Conservation (phyloP, 2,329 filamentous ascomycete genomes). For the Kalaharituber pfeilii region DNA sequence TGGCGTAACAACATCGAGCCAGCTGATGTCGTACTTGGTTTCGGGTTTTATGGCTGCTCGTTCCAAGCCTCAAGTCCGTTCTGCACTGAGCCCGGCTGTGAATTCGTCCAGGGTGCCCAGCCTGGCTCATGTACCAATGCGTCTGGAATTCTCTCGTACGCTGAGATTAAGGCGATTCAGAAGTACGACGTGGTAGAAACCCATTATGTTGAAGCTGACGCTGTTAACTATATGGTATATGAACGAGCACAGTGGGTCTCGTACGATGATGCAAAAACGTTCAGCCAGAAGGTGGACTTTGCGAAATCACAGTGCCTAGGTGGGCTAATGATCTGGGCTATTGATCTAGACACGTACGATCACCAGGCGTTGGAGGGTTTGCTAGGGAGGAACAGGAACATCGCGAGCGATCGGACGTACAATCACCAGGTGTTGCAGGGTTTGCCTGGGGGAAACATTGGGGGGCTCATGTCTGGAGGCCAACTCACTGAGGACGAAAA, state of each 20-base stretch:
- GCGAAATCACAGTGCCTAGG: conserved; percentile 23
- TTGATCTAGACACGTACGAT: conserved; percentile 23
- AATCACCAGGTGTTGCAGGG: too few relatives aligned
- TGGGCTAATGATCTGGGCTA: conserved; percentile 23
- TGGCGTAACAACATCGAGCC: neutral
- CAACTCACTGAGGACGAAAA: conserved; percentile 1
- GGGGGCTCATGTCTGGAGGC: conserved; percentile 1
- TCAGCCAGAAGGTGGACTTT: conserved; percentile 21
- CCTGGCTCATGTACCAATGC: conserved; percentile 23
- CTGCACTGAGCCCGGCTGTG: conserved; percentile 20
- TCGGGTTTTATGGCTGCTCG: conserved; percentile 17
- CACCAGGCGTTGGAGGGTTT: conserved; percentile 18
- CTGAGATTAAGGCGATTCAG: conserved; percentile 27
- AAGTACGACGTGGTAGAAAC: conserved; percentile 16
- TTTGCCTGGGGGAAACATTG: conserved; percentile 18
- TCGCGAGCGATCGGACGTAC: too few relatives aligned
- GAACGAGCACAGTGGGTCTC: conserved; percentile 28
- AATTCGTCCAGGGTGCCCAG: conserved; percentile 18
- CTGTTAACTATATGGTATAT: conserved; percentile 26
- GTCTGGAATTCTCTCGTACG: conserved; percentile 25
- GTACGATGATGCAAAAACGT: conserved; percentile 25
- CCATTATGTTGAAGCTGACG: conserved; percentile 22
- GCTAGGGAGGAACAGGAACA: too few relatives aligned
- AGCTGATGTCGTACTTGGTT: neutral
- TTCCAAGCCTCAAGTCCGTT: conserved; percentile 16